phyloP scores from a whole-genome alignment of 2,329 filamentous ascomycete species.

The Fusarium verticillioides region DNA sequence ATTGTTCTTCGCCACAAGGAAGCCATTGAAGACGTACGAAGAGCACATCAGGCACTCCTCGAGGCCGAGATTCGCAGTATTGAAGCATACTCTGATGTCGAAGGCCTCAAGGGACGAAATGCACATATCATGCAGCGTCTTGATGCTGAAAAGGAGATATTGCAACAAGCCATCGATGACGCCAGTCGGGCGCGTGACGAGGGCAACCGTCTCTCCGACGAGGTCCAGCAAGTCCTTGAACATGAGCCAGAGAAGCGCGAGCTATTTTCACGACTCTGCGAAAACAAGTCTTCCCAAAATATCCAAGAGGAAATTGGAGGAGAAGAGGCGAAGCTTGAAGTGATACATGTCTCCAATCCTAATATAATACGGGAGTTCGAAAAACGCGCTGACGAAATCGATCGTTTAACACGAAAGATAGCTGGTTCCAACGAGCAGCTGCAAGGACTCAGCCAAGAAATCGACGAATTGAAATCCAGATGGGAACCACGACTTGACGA shows the following conservation, averaged over 20 bases:
- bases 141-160: conserved; percentile 55
- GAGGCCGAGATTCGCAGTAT: conserved; percentile 77
- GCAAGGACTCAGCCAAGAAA: conserved; percentile 64
- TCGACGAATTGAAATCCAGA: conserved; percentile 71
- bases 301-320: conserved; percentile 79
- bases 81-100: conserved; percentile 85
- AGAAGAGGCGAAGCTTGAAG: conserved; percentile 78
- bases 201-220: conserved; percentile 45
- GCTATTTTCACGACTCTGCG: conserved; percentile 56
- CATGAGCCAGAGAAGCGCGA: conserved; percentile 53
- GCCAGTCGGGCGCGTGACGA: conserved; percentile 51
- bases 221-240: conserved; percentile 54
- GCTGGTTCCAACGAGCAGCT: conserved; percentile 66
- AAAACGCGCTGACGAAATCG: conserved; percentile 75
- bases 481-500: conserved; percentile 89
- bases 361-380: conserved; percentile 82
- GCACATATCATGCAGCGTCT: conserved; percentile 65
- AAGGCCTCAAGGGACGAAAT: conserved; percentile 75
- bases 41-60: conserved; percentile 71
- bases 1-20: conserved; percentile 64
- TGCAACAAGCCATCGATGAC: conserved; percentile 52
- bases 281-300: conserved; percentile 67
- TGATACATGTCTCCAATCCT: conserved; percentile 82
- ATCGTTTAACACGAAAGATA: conserved; percentile 68
- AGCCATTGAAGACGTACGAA: conserved; percentile 70